Percentiles rank a stretch among this genome's conserved stretches.
Conservation (phyloP, 169 alveolate genomes). For the Cryptosporidium ryanae region DNA sequence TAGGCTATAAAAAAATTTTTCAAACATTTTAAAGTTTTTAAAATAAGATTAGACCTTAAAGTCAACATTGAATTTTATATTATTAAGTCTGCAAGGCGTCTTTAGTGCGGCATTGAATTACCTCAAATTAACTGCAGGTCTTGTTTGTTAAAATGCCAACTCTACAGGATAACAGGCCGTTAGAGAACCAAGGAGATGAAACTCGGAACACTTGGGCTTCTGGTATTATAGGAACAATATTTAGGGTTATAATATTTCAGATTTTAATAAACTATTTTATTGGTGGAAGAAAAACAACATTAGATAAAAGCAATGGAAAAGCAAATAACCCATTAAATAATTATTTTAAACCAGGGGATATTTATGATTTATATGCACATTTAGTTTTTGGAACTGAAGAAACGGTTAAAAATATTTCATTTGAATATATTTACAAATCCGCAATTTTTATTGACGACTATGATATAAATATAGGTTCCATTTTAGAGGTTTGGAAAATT, state of each 20-base stretch:
- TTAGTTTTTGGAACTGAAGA: constrained; percentile 77
- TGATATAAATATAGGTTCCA: constrained; percentile 49
- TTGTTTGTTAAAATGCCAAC: constrained; percentile 2
- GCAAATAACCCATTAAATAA: constrained; percentile 64
- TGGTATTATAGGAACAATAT: constrained; percentile 57
- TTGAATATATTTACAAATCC: constrained; percentile 73
- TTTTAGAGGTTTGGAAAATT: constrained; percentile 35
- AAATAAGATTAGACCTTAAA: too few species aligned
- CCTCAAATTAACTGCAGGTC: not conserved
- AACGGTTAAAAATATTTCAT: constrained; percentile 66
- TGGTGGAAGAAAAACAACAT: constrained; percentile 77
- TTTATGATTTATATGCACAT: constrained; percentile 77
- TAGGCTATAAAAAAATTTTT: too few species aligned
- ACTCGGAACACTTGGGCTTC: constrained; percentile 54
- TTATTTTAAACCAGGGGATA: constrained; percentile 77
- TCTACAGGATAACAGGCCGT: constrained; percentile 1
- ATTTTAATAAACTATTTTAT: constrained; percentile 78
- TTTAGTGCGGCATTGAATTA: too few species aligned
- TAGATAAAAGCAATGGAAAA: constrained; percentile 41
- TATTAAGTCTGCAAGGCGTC: too few species aligned
- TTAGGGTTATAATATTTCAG: constrained; percentile 78
- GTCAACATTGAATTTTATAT: too few species aligned
- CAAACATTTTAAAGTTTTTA: too few species aligned
- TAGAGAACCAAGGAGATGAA: not conserved
- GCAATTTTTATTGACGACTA: constrained; percentile 69